A percentile compares a stretch with the other conserved stretches of the same genome.
Conservation (phyloP, 805 yeast genomes). For the Suhomyces vadensis region DNA sequence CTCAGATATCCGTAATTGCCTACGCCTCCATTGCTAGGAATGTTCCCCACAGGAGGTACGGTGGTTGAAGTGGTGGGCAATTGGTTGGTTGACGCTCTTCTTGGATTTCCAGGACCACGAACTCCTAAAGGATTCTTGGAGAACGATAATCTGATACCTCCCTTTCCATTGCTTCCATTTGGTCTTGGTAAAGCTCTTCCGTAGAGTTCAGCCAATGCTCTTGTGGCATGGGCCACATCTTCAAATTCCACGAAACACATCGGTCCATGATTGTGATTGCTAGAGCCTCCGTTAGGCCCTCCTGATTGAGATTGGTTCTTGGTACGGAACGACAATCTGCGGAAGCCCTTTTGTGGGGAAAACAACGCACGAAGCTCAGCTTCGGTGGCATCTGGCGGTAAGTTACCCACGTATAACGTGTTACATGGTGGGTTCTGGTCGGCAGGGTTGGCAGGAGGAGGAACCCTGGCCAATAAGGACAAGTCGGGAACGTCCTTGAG, state of each 20-base stretch:
- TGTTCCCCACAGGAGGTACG: constrained; percentile 8
- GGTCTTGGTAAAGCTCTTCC: constrained; percentile 89
- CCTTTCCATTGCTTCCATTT: constrained; percentile 69
- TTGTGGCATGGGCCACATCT: constrained; percentile 89
- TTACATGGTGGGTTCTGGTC: constrained; percentile 99
- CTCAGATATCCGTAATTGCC: constrained; percentile 41
- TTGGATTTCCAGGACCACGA: constrained; percentile 62
- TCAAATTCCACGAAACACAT: constrained; percentile 99
- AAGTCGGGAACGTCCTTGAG: constrained; percentile 54
- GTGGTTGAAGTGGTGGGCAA: constrained; percentile 14
- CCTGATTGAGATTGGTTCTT: constrained; percentile 45
- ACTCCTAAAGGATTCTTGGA: constrained; percentile 97
- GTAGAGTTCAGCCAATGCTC: constrained; percentile 90
- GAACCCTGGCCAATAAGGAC: constrained; percentile 73
- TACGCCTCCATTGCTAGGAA: constrained; percentile 19
- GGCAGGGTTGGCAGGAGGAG: constrained; percentile 96
- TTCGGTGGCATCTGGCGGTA: constrained; percentile 96
- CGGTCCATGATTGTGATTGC: constrained; percentile 73
- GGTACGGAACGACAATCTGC: constrained; percentile 87
- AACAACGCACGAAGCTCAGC: constrained; percentile 86
- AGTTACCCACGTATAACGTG: constrained; percentile 92
- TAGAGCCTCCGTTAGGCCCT: constrained; percentile 25
- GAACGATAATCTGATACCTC: constrained; percentile 91
- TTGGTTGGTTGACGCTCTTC: constrained; percentile 39
- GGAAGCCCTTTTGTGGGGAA: constrained; percentile 87